Base-by-base conservation (phyloP, 768 basidiomycete species). In the Rhodotorula toruloides region DNA sequence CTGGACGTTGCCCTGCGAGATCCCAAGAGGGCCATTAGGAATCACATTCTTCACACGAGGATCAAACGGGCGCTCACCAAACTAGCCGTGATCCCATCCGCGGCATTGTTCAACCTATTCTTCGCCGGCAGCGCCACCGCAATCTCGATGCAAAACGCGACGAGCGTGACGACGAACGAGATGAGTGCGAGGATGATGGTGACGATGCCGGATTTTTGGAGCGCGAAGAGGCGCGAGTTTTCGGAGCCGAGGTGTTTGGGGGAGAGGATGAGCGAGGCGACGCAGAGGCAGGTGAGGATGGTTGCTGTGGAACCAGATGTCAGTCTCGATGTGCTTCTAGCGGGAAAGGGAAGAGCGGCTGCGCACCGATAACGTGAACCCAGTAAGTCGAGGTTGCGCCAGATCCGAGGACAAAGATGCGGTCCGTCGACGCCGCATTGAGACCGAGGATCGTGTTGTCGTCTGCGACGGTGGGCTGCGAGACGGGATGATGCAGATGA, bases 201-300 rank as follows among this genome's bases (percentile, higher is more conserved):
- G 25, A 68, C 22, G 58, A 72, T 58, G 40, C 70, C 70, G 12
- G 59, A 62, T 32, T 72, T 72, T 47, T 72, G 70, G 47, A 72
- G 54, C 7, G 56, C 62, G 53, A 61, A 68, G 17, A 72, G 56
- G 16, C 50, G 39, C 2, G 63, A 65, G 17, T 46, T 31, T n/a
- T 58, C 58, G 13, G 59, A 48, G 44, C 70, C 70, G 44, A 72
- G 60, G 52, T 62, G 65, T 19, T 49, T 29, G 19, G 70, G 70
- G 7, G 66, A 63, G 39, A 65, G 14, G 52, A 65, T 11, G 56
- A 72, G 63, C 10, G 70, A 65, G 36, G 68, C 12, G 31, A 71
- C 39, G 48, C 62, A 64, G 31, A 46, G 22, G 32, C 53, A 19
- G 27, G 63, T n/a, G 29, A 39, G 4, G 58, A 65, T 62, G 11